Base-by-base conservation (phyloP, 345 rosid species). In the Bruguiera sexangula region DNA sequence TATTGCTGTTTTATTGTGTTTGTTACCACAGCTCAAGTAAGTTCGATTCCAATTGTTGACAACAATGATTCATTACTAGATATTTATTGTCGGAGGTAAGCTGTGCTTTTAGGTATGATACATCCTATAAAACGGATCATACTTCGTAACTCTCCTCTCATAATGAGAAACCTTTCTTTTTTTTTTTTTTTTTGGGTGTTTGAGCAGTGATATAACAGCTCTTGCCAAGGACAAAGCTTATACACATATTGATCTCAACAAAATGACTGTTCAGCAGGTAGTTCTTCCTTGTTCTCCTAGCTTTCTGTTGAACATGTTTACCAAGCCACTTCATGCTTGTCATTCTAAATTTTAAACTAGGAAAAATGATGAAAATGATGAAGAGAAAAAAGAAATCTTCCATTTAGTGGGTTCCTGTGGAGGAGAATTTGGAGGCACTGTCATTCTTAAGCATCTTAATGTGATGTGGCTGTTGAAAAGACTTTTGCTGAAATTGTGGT, bases 151-250 rank as follows among this genome's bases (percentile, higher is more conserved):
- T 73, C 8, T 57, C 32, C 5, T 75, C 34, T 8, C 61, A 63
- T 63, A 43, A 13, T 24, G 8, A 29, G 20, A 18, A 53, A 20
- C 50, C 43, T 1, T 52, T n/a, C 19, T 34, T 53, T 3, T 69
- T 70, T 8, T 3, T 69, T 70, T 8, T 37, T 11, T 39, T 39
- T 39, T 9, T 30, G 31, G 26, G 13, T 10, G 10, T 51, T 29
- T 68, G 68, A 53, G 36, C 76, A 77, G 80, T 63, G 80, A 77
- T 55, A 77, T 77, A 72, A 77, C 76, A 62, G 80, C 80, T 67
- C 68, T 77, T 72, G 80, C 73, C 5, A 77, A 72, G 58, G 76
- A 77, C 65, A 72, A 73, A 63, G 34, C 72, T 24, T 77, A 77
- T 59, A 68, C 80, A 11, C 80, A 72, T 30, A 72, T 77, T 58